Percentiles rank a stretch among this genome's conserved stretches.
These are phyloP conservation scores for Dovyalis caffra DNA, from an alignment of 345 rosid genomes.

Conservation along the genomic window DNA sequence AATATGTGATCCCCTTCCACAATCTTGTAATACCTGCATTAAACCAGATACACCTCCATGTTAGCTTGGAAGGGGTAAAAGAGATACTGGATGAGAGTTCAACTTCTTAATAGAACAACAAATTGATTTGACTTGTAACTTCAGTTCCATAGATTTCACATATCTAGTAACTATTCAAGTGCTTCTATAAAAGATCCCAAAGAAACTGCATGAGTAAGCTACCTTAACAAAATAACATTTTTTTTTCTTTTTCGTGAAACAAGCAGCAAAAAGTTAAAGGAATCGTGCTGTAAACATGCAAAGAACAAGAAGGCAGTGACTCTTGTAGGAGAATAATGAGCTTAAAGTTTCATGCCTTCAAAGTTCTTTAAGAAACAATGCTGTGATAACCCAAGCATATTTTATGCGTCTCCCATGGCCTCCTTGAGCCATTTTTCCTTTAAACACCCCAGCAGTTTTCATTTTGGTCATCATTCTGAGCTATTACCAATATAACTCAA, in stretches of 20 bases:
- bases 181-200: background rate
- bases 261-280: background rate
- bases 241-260: background rate
- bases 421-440: background rate
- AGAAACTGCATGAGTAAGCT: background rate
- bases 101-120: background rate
- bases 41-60: background rate
- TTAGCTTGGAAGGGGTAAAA: conserved; percentile 9
- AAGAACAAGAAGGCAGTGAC: background rate
- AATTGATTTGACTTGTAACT: background rate
- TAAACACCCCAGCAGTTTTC: background rate
- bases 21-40: conserved; percentile 85
- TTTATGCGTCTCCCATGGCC: background rate
- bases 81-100: background rate
- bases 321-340: background rate
- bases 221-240: background rate
- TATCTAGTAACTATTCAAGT: background rate
- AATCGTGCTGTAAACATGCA: background rate
- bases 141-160: background rate
- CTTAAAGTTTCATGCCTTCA: background rate
- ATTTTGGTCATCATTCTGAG: background rate
- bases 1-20: conserved; percentile 86
- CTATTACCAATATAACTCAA: too few relatives aligned
- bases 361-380: background rate
- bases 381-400: background rate